Base-by-base conservation (phyloP, 495 filamentous ascomycete species). In the Aspergillus ellipticus region DNA sequence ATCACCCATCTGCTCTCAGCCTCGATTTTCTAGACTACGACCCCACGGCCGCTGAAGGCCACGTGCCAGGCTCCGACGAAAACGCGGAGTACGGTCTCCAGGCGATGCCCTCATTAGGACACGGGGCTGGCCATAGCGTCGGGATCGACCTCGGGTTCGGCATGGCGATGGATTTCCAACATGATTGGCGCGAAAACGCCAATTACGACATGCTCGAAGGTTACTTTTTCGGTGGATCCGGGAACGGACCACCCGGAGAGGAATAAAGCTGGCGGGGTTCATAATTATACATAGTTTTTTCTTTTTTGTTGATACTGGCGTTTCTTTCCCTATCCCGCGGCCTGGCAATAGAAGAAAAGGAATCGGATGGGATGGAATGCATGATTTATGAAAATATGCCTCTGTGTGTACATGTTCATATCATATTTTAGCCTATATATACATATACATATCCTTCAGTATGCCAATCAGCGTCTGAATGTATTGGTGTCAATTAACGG, bases 161-260 rank as follows among this genome's bases (percentile, higher is more conserved):
- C 19, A 76, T 90, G 59, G 86, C 85, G 58, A 81, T 88, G 41
- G 88, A 86, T 20, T 76, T 83, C 60, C 84, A 88, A 63, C 88
- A 92, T 70, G 89, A 93, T 67, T 91, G 88, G 74, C 86, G 82
- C 55, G 90, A 93, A 48, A 88, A 87, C 21, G 78, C 81, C 54
- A 87, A 87, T 53, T 81, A 93, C 61, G 90, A 96, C 79, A 70
- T 96, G 26, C 89, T 96, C 67, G 89, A 95, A 69, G 92, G 90
- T 0, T 96, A 93, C 67, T 96, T 93, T 75, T 96, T 96, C 74
- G 92, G 92, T 17, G 74, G 74, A 21, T 66, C 66, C 33, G 73
- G 73, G 21, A 54, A 61, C 35, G 72, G 69, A 31, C 60, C 68
- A 41, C 46, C 65, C 45, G 67, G 69, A 10, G 58, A 49, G 21